Base-by-base conservation (phyloP, 1,139 yeast genomes). In the Suhomyces terraborum region DNA sequence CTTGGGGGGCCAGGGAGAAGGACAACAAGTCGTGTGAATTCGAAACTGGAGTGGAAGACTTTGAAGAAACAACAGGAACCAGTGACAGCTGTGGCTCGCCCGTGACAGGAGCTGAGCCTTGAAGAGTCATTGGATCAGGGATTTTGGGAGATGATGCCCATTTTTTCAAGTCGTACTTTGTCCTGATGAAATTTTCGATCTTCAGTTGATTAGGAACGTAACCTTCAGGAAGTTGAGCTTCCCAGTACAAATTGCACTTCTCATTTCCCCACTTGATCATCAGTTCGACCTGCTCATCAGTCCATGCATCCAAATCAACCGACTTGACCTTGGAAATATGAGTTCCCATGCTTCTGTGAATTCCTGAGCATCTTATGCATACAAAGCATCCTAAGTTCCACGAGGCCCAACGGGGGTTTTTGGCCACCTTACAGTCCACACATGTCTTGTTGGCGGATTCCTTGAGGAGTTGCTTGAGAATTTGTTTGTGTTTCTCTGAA, bases 381-480 rank as follows among this genome's bases (percentile, higher is more conserved):
- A 93, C 77, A 56, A 93, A 91, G 46, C 95, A 80, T 22, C 98
- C 98, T 45, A 93, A 65, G 53, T 84, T 88, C 97, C 98, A 93
- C 17, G 95, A 84, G 8, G 98, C 96, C 98, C 98, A 93, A 41
- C 98, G 74, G 12, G 98, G 98, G 63, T 91, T 95, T 31, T 85
- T 79, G 13, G 93, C 77, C 0, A 82, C 75, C 62, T 93, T 93
- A 66, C 98, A 93, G 62, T 93, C 98, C 2, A 93, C 95, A 64
- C 98, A 93, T 37, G 69, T 66, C 58, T 78, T 80, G 68, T 93
- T 93, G 32, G 80, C 79, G 1, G 82, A 80, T 52, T 88, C 95
- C 49, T 79, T 82, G 37, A 91, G 75, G 32, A 89, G 72, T 38
- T 84, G 82, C 59, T 80, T 80, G 49, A 89, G 72, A 34, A 88